Evolutionary conservation across 495 filamentous ascomycete species (phyloP).

Genomic region (Talaromyces ruber): DNA sequence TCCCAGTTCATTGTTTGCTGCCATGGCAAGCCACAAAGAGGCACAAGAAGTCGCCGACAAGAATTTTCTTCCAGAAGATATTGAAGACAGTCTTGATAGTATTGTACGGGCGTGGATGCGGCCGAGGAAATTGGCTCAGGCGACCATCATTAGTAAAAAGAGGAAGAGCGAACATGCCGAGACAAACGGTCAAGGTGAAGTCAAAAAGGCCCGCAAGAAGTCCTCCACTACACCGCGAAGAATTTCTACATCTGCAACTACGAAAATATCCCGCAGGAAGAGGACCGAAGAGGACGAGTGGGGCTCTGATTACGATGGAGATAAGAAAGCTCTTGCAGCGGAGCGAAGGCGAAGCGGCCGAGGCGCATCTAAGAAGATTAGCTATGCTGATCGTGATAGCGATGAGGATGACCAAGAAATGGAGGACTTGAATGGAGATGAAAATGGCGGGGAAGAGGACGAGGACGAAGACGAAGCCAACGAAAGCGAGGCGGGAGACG

Average conservation of each 20-base stretch:
- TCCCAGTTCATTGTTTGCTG: slow-evolving; percentile 66
- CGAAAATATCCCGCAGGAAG: slow-evolving; percentile 35
- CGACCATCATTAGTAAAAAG: slow-evolving; percentile 28
- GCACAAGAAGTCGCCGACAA: slow-evolving; percentile 79
- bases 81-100: slow-evolving; percentile 68
- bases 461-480: slow-evolving; percentile 18
- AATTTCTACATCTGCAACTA: slow-evolving; percentile 18
- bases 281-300: slow-evolving; percentile 31
- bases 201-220: slow-evolving; percentile 39
- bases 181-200: slow-evolving; percentile 11
- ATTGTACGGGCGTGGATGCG: slow-evolving; percentile 44
- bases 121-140: slow-evolving; percentile 22
- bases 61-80: slow-evolving; percentile 71
- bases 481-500: slow-evolving; percentile 17
- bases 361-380: slow-evolving; percentile 23
- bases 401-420: slow-evolving; percentile 52
- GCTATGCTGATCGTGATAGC: slow-evolving; percentile 49
- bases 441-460: slow-evolving; percentile 15
- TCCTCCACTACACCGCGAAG: slow-evolving; percentile 22
- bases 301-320: slow-evolving; percentile 29
- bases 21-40: slow-evolving; percentile 64
- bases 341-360: slow-evolving; percentile 34
- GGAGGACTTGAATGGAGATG: slow-evolving; percentile 26
- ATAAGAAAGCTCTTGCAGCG: slow-evolving; percentile 12
- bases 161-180: slow-evolving; percentile 36